Evolutionary conservation across 345 rosid species (phyloP), one percentile per base, ranked within the genome.

Genomic region (Linum usitatissimum): DNA sequence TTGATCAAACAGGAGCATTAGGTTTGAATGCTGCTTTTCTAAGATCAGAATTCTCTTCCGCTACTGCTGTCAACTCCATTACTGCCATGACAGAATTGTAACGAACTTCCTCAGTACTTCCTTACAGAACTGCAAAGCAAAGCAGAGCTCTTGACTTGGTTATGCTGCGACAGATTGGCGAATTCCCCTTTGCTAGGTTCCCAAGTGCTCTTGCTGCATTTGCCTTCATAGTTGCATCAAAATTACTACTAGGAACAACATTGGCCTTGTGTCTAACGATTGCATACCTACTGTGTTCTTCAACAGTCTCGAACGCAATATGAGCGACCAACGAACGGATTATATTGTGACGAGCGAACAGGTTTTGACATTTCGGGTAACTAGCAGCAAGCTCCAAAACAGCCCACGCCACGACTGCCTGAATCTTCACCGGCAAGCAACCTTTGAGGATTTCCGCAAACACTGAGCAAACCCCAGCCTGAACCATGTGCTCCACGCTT

Each of bases 11-110:
- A 9, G 86, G 91, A 0, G 98, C 76, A 70, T 84, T 92, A 15
- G 96, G 96, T 79, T 88, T 87, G 75, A 92, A 92, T 45, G 98
- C 96, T 0, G 95, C 84, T 68, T 93, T 72, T 71, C 98, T 81
- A 73, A 92, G 68, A 23, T 87, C 91, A 6, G 96, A 20, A 62
- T 92, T 89, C 67, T 71, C 70, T 65, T 89, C 95, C 1, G 98
- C 98, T 18, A 89, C 85, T 0, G 91, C 81, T 0, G 96, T 89
- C 79, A 92, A 84, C 75, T 89, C 96, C 96, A 84, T 89, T 62
- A 92, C 70, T 21, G 98, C 98, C 98, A 89, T 89, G 4, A 93
- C 89, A 0, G 95, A 89, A 66, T 86, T 84, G 72, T 67, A 82
- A 62, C 72, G 83, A 0, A 83, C 90, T 0, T 89, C 91, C 48